Evolutionary conservation across 2,329 filamentous ascomycete species (phyloP).

Genomic region (Didymella arachidicola): DNA sequence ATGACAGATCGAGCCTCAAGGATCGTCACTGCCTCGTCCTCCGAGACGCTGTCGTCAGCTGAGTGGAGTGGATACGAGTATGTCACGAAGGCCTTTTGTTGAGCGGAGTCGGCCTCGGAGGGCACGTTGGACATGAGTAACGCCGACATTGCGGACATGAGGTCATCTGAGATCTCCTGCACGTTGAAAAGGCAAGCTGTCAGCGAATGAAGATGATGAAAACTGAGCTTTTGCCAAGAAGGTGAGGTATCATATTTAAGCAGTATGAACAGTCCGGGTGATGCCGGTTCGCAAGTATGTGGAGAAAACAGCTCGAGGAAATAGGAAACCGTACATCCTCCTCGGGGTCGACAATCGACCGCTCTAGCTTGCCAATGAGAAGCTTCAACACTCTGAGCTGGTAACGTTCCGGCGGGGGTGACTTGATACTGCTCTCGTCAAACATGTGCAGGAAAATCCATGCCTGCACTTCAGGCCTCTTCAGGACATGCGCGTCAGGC

Average conservation of each 20-base stretch:
- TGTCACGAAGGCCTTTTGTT: constrained; percentile 77
- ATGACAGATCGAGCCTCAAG: constrained; percentile 75
- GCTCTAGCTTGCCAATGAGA: constrained; percentile 74
- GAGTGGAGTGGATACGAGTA: constrained; percentile 60
- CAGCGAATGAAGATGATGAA: constrained; percentile 26
- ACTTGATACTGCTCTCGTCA: constrained; percentile 61
- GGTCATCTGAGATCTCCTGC: constrained; percentile 83
- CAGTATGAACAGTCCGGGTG: background rate
- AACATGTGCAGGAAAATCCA: constrained; percentile 74
- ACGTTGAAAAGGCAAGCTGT: constrained; percentile 31
- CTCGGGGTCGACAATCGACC: constrained; percentile 80
- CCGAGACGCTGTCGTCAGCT: constrained; percentile 25
- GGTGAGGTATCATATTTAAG: constrained; percentile 3
- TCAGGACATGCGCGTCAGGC: constrained; percentile 67
- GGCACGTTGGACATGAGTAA: constrained; percentile 70
- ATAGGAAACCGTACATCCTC: constrained; percentile 74
- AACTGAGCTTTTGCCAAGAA: background rate
- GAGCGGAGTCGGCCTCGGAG: constrained; percentile 70
- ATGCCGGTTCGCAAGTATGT: background rate
- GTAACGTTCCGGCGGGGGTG: constrained; percentile 73
- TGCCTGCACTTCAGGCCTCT: constrained; percentile 68
- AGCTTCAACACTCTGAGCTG: constrained; percentile 76
- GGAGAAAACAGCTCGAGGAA: constrained; percentile 23
- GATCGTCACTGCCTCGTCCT: constrained; percentile 62
- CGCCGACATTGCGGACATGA: constrained; percentile 73